A percentile compares a stretch with the other conserved stretches of the same genome.
Evolutionary conservation across 106 monocot species (phyloP).

Genomic region (Agapanthus africanus): DNA sequence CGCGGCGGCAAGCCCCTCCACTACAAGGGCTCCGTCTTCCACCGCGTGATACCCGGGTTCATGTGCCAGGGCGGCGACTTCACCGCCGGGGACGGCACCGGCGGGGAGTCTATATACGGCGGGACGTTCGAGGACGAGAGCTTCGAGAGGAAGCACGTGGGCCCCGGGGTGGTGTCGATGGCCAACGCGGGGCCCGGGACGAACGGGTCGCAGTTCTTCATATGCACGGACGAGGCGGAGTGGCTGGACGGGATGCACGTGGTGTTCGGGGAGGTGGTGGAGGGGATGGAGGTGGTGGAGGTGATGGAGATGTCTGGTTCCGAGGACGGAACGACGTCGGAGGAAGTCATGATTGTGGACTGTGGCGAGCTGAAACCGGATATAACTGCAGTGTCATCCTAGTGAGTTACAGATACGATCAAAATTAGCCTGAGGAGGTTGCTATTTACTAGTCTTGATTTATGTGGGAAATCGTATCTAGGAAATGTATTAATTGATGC

Average conservation of each 20-base stretch:
- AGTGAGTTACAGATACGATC: too few species aligned
- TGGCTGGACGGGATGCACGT: constrained; percentile 35
- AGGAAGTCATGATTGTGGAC: too few species aligned
- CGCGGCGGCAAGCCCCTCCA: not conserved
- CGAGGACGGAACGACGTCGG: too few species aligned
- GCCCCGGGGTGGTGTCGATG: constrained; percentile 21
- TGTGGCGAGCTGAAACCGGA: too few species aligned
- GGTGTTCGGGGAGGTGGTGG: constrained; percentile 24
- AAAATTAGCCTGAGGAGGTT: too few species aligned
- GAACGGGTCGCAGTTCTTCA: too few species aligned
- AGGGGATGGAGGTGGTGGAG: too few species aligned
- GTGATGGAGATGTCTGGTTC: too few species aligned
- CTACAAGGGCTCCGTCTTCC: not conserved
- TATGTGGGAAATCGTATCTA: too few species aligned
- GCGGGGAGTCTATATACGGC: constrained; percentile 35
- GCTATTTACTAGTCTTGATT: too few species aligned
- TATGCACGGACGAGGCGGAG: constrained; percentile 19
- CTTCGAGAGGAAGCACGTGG: constrained; percentile 20
- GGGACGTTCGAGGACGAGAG: constrained; percentile 24
- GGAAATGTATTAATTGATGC: too few species aligned
- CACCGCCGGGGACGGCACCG: constrained; percentile 10
- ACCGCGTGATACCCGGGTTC: not conserved
- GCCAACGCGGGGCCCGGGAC: constrained; percentile 29
- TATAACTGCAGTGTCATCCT: too few species aligned
- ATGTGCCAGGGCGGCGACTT: not conserved